Evolutionary conservation across 148 eudicot genomes (phyloP).

Genomic region (Arctostaphylos glauca): DNA sequence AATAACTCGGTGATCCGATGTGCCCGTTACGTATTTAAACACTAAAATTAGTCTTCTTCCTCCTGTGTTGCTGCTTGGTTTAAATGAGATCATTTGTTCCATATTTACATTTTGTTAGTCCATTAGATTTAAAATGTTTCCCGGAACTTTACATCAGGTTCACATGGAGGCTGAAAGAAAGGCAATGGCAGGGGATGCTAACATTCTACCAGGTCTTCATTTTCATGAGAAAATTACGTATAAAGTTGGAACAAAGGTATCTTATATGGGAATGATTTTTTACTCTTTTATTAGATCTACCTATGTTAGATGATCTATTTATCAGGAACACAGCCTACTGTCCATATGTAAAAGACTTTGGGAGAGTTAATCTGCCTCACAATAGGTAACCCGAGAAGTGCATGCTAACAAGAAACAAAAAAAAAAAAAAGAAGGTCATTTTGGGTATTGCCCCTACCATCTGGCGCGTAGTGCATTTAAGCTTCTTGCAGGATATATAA

Average conservation of each 20-base stretch:
- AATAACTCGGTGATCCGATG: not conserved
- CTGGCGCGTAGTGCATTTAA: not conserved
- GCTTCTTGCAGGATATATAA: not conserved
- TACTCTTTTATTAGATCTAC: not conserved
- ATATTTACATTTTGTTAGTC: not conserved
- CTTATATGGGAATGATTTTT: not conserved
- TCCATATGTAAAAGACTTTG: not conserved
- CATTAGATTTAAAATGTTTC: not conserved
- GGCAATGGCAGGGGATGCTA: slow-evolving; percentile 52
- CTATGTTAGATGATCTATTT: not conserved
- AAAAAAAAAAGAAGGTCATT: not conserved
- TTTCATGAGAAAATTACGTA: slow-evolving; percentile 71
- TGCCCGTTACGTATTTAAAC: not conserved
- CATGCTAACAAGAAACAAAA: not conserved
- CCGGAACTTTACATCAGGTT: slow-evolving; percentile 48
- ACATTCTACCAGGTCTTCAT: slow-evolving; percentile 38
- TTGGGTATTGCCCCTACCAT: not conserved
- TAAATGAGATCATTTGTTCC: not conserved
- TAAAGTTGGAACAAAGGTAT: slow-evolving; percentile 88
- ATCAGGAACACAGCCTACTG: not conserved
- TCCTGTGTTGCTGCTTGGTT: not conserved
- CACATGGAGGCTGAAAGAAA: slow-evolving; percentile 96
- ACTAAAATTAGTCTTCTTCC: not conserved
- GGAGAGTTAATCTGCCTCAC: no score
- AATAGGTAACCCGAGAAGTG: no score